Percentiles rank a stretch among this genome's conserved stretches.
Conservation (phyloP, 176 grass and related monocot species). For the Cenchrus fungigraminus region DNA sequence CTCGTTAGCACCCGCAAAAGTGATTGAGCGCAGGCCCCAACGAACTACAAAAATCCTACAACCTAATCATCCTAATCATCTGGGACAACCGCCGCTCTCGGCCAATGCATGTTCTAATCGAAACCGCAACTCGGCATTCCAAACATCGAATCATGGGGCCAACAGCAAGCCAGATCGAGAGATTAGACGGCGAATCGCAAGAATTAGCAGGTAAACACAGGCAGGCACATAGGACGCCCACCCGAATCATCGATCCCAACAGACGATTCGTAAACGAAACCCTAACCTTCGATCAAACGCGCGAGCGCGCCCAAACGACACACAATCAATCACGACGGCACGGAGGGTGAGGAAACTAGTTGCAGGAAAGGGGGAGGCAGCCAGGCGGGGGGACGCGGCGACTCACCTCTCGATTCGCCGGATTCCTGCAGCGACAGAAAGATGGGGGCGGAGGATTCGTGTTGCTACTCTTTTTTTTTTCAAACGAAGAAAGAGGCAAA, state of each 20-base stretch:
- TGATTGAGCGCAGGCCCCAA: neutral
- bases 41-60: neutral
- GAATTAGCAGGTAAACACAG: neutral
- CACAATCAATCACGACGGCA: neutral
- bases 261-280: neutral
- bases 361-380: neutral
- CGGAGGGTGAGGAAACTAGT: neutral
- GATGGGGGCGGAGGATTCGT: neutral
- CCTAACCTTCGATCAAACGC: neutral
- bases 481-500: neutral
- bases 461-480: neutral
- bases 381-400: neutral
- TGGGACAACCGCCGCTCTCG: neutral
- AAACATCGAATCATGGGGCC: neutral
- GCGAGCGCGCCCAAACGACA: neutral
- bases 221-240: neutral
- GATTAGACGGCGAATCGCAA: neutral
- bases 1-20: neutral
- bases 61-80: neutral
- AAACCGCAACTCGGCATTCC: neutral
- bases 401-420: neutral
- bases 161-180: neutral
- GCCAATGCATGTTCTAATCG: neutral
- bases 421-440: neutral
- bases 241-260: neutral